Percentiles rank a stretch among this genome's conserved stretches.
Evolutionary conservation across 805 yeast species (phyloP).

Genomic region (Saccharomyces jurei): DNA sequence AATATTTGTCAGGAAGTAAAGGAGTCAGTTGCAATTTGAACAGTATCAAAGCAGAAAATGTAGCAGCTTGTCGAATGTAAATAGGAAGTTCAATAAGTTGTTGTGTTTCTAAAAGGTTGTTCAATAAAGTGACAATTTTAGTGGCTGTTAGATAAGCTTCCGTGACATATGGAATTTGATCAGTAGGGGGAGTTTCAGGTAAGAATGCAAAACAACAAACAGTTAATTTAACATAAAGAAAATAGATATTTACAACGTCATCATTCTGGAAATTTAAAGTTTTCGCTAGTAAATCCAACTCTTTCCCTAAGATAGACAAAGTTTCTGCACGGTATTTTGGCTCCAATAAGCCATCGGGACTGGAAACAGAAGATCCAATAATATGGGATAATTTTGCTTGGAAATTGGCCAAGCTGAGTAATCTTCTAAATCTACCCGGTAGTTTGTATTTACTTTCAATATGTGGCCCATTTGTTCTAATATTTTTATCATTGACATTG

Average conservation of each 20-base stretch:
- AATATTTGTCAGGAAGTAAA: slow-evolving; percentile 52
- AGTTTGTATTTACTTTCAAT: slow-evolving; percentile 23
- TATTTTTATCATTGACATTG: background rate
- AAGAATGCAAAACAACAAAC: slow-evolving; percentile 83
- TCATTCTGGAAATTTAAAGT: slow-evolving; percentile 58
- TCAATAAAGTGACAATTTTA: slow-evolving; percentile 67
- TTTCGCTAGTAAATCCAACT: slow-evolving; percentile 62
- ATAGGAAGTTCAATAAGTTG: slow-evolving; percentile 80
- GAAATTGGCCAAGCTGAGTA: slow-evolving; percentile 68
- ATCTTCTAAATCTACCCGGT: slow-evolving; percentile 63
- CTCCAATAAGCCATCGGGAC: slow-evolving; percentile 85
- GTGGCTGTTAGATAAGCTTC: slow-evolving; percentile 77
- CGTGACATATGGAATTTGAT: slow-evolving; percentile 76
- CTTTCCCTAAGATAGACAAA: slow-evolving; percentile 67
- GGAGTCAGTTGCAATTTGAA: slow-evolving; percentile 80
- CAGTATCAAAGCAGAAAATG: slow-evolving; percentile 68
- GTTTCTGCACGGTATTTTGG: slow-evolving; percentile 77
- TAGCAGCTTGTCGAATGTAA: slow-evolving; percentile 76
- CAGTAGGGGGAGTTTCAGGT: slow-evolving; percentile 83
- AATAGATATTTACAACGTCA: slow-evolving; percentile 66
- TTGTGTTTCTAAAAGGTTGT: slow-evolving; percentile 57
- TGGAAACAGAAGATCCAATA: slow-evolving; percentile 77
- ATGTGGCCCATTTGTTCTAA: background rate
- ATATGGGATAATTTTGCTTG: slow-evolving; percentile 76
- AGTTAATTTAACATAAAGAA: slow-evolving; percentile 68